Conservation (phyloP, 306 rosid genomes). For the Medicago ruthenica region DNA sequence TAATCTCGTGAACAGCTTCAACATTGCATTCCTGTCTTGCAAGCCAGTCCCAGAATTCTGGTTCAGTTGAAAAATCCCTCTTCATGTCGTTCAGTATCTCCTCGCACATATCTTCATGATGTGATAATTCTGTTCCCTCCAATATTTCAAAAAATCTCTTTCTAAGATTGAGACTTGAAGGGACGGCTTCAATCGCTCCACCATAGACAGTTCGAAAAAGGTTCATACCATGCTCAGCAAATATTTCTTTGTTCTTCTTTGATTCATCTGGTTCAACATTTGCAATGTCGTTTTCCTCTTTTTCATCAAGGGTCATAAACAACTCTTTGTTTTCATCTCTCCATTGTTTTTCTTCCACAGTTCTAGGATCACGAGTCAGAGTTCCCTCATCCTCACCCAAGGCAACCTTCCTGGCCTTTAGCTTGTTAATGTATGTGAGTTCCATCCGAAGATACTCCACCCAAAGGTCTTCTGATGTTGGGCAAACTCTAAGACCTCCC, state of each 20-base stretch:
- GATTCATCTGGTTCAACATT: slow-evolving; percentile 48
- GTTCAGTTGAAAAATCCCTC: slow-evolving; percentile 69
- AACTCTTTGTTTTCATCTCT: slow-evolving; percentile 78
- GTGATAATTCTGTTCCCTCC: slow-evolving; percentile 74
- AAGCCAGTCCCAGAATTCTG: slow-evolving; percentile 92
- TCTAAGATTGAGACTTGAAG: slow-evolving; percentile 75
- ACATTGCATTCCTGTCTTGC: slow-evolving; percentile 67
- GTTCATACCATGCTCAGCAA: slow-evolving; percentile 65
- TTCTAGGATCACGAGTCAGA: slow-evolving; percentile 50
- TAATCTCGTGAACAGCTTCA: slow-evolving; percentile 44
- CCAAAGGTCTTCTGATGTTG: slow-evolving; percentile 87
- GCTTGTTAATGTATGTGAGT: slow-evolving; percentile 81
- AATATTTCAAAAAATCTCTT: slow-evolving; percentile 77
- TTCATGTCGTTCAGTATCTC: slow-evolving; percentile 72
- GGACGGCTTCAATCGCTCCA: slow-evolving; percentile 76
- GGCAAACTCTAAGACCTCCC: slow-evolving; percentile 82
- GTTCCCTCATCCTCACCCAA: slow-evolving; percentile 88
- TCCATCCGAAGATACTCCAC: slow-evolving; percentile 96
- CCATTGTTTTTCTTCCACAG: slow-evolving; percentile 72
- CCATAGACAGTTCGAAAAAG: slow-evolving; percentile 64
- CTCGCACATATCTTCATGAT: slow-evolving; percentile 63
- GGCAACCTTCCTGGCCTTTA: slow-evolving; percentile 91
- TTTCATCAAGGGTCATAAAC: slow-evolving; percentile 68
- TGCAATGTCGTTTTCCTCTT: slow-evolving; percentile 45
- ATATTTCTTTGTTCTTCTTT: slow-evolving; percentile 49